A percentile compares a stretch with the other conserved stretches of the same genome.
These are phyloP conservation scores for Deinandra increscens DNA, from an alignment of 129 eudicot species.

Conservation along the genomic window DNA sequence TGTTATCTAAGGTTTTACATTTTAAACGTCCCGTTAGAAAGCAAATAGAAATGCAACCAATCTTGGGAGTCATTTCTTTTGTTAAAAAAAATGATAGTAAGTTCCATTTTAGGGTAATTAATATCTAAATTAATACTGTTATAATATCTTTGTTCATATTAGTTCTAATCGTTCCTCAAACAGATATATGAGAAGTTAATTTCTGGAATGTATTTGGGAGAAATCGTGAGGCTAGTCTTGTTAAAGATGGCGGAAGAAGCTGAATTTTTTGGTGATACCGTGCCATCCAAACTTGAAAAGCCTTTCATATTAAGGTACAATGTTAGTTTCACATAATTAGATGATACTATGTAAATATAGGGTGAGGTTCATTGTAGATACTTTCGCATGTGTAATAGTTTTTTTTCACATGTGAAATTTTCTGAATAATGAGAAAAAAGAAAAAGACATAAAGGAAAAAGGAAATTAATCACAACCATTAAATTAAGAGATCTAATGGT, in stretches of 20 bases:
- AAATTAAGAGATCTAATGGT: too few relatives aligned
- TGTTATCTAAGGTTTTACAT: background rate
- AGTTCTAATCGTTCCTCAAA: background rate
- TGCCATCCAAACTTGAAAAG: slow-evolving; percentile 65
- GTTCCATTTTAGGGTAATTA: background rate
- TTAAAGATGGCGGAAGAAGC: slow-evolving; percentile 75
- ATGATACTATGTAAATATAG: too few relatives aligned
- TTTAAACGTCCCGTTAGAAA: background rate
- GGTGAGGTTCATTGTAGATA: too few relatives aligned
- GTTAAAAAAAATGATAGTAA: background rate
- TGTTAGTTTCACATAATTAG: background rate
- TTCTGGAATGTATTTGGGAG: slow-evolving; percentile 90
- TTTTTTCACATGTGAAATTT: too few relatives aligned
- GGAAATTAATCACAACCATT: too few relatives aligned
- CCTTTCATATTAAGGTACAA: slow-evolving; percentile 68
- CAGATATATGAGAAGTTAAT: slow-evolving; percentile 77
- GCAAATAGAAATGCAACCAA: background rate
- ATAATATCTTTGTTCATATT: background rate
- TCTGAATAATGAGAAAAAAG: too few relatives aligned
- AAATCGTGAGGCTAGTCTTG: slow-evolving; percentile 72
- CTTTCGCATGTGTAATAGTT: too few relatives aligned
- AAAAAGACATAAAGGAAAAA: too few relatives aligned
- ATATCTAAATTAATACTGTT: background rate
- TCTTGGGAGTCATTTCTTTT: background rate
- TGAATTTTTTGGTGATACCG: slow-evolving; percentile 60